These are phyloP conservation scores for Candida mesenterica DNA, from an alignment of 1,139 yeast species.

Conservation along the genomic window DNA sequence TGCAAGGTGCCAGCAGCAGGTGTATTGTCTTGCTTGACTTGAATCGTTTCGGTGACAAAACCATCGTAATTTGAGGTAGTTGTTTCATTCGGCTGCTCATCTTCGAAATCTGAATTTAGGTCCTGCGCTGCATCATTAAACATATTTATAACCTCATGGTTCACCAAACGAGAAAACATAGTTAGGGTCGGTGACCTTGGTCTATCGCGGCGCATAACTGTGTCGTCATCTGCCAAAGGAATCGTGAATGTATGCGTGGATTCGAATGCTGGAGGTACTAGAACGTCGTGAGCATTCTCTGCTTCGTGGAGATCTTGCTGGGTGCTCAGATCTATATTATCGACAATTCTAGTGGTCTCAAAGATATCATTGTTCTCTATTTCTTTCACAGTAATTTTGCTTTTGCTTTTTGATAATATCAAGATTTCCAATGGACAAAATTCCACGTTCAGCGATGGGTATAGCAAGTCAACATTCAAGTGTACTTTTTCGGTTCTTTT, in stretches of 20 bases:
- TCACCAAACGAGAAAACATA: constrained; percentile 70
- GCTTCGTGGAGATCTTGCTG: constrained; percentile 1
- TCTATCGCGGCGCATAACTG: constrained; percentile 12
- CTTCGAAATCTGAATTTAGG: constrained; percentile 29
- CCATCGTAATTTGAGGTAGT: constrained; percentile 44
- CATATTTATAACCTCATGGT: constrained; percentile 72
- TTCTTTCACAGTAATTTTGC: not conserved
- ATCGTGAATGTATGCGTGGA: constrained; percentile 29
- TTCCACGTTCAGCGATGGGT: constrained; percentile 43
- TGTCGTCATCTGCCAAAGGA: constrained; percentile 32
- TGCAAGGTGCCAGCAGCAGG: no score
- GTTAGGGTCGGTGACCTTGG: constrained; percentile 77
- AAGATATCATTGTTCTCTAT: not conserved
- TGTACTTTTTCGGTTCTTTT: constrained; percentile 65
- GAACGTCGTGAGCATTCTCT: not conserved
- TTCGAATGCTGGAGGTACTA: constrained; percentile 8
- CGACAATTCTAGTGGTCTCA: constrained; percentile 1
- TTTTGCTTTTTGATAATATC: constrained; percentile 39
- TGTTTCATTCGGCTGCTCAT: constrained; percentile 27
- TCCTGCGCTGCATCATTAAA: constrained; percentile 61
- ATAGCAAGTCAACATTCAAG: constrained; percentile 58
- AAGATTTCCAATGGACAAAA: constrained; percentile 54
- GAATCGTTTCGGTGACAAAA: constrained; percentile 52
- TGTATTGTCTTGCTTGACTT: constrained; percentile 12
- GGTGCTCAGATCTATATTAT: constrained; percentile 1